Evolutionary conservation across 2,329 filamentous ascomycete species (phyloP).

Genomic region (Passalora sequoiae): DNA sequence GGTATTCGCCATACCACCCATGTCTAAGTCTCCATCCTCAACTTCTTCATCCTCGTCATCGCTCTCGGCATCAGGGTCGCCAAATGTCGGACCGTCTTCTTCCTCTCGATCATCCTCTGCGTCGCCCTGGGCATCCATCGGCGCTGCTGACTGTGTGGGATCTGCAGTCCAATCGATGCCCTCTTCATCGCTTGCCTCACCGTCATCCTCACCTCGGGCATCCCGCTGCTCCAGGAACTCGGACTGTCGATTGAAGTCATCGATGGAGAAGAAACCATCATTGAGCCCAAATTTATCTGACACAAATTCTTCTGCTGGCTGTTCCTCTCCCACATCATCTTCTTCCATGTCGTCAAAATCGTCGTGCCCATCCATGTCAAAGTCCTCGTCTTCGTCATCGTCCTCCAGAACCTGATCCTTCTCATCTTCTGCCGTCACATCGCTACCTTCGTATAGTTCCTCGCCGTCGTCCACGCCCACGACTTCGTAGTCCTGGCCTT

Average conservation of each 20-base stretch:
- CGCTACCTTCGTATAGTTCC: slow-evolving; percentile 34
- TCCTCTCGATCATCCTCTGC: slow-evolving; percentile 61
- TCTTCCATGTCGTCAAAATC: slow-evolving; percentile 33
- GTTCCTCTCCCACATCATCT: slow-evolving; percentile 48
- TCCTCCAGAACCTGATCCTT: slow-evolving; percentile 30
- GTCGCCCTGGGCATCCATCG: slow-evolving; percentile 36
- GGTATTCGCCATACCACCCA: slow-evolving; percentile 63
- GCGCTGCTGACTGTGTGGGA: slow-evolving; percentile 46
- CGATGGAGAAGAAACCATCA: slow-evolving; percentile 96
- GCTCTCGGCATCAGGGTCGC: slow-evolving; percentile 66
- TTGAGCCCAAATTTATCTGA: slow-evolving; percentile 81
- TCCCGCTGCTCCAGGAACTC: slow-evolving; percentile 87
- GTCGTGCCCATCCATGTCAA: slow-evolving; percentile 26
- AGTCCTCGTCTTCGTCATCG: slow-evolving; percentile 41
- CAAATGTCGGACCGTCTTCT: slow-evolving; percentile 78
- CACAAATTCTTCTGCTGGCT: slow-evolving; percentile 53
- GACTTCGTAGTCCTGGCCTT: slow-evolving; percentile 34
- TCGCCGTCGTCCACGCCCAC: slow-evolving; percentile 35
- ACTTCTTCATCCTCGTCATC: slow-evolving; percentile 58
- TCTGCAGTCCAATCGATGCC: slow-evolving; percentile 83
- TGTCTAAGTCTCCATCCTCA: slow-evolving; percentile 51
- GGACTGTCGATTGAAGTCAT: slow-evolving; percentile 92
- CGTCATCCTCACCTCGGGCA: slow-evolving; percentile 68
- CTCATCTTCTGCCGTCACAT: slow-evolving; percentile 33
- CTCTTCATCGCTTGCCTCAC: slow-evolving; percentile 73